Evolutionary conservation across 768 basidiomycete species (phyloP).

Genomic region (Cystobasidium ongulense): DNA sequence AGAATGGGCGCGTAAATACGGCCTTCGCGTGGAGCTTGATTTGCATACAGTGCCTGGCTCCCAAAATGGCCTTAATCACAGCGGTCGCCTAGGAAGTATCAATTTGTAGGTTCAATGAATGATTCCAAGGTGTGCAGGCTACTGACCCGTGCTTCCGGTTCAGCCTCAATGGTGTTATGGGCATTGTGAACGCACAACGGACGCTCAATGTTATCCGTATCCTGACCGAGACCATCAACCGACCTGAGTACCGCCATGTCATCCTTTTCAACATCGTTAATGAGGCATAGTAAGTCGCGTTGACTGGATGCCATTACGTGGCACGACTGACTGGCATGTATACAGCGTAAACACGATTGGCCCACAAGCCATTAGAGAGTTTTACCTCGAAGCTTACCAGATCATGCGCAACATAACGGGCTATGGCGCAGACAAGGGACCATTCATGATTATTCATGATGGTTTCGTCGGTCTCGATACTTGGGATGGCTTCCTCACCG

Average conservation of each 20-base stretch:
- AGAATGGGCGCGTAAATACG: constrained; percentile 92
- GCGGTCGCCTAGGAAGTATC: constrained; percentile 68
- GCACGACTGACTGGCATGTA: not conserved
- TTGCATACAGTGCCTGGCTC: constrained; percentile 70
- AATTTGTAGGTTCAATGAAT: constrained; percentile 61
- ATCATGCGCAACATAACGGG: constrained; percentile 67
- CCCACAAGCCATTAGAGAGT: not conserved
- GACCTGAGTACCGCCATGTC: constrained; percentile 74
- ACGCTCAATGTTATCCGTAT: constrained; percentile 80
- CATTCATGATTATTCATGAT: constrained; percentile 71
- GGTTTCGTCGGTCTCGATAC: constrained; percentile 61
- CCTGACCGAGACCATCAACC: constrained; percentile 82
- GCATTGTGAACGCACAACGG: constrained; percentile 84
- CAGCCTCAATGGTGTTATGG: constrained; percentile 59
- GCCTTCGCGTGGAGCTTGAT: constrained; percentile 85
- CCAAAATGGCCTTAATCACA: constrained; percentile 83
- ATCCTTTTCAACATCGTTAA: constrained; percentile 80
- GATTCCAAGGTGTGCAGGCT: not conserved
- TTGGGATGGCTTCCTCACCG: constrained; percentile 68
- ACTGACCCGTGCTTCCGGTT: not conserved
- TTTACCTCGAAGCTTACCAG: constrained; percentile 80
- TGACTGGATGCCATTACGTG: constrained; percentile 47
- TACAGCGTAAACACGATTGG: constrained; percentile 6
- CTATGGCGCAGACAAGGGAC: constrained; percentile 68
- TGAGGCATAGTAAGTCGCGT: constrained; percentile 50